Evolutionary conservation across 805 yeast species (phyloP).

Genomic region (Myxozyma vanderwaltii): DNA sequence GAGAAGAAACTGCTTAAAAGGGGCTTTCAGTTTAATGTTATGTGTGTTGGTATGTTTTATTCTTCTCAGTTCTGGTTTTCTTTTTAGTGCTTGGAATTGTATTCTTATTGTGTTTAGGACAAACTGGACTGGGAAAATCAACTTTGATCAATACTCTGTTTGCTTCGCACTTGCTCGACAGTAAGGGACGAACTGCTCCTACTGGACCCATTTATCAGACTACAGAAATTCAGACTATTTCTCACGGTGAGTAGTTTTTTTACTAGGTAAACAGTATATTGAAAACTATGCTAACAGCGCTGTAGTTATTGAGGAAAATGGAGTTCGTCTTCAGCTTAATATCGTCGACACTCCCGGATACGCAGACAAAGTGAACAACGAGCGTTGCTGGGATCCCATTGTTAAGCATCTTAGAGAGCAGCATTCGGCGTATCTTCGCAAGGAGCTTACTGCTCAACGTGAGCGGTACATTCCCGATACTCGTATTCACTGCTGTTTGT

Average conservation of each 20-base stretch:
- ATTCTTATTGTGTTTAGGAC: too few relatives aligned
- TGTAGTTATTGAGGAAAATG: constrained; percentile 70
- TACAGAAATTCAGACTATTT: constrained; percentile 37
- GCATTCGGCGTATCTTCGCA: constrained; percentile 85
- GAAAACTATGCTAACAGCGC: not conserved
- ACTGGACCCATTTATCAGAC: constrained; percentile 81
- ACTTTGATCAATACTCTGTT: constrained; percentile 90
- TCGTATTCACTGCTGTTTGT: constrained; percentile 89
- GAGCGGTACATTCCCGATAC: constrained; percentile 74
- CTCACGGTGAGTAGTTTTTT: constrained; percentile 33
- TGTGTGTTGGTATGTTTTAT: constrained; percentile 68
- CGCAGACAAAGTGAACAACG: constrained; percentile 84
- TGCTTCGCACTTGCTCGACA: constrained; percentile 72
- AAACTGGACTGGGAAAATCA: constrained; percentile 91
- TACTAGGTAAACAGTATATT: not conserved
- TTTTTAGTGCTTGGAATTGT: not conserved
- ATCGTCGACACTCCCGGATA: constrained; percentile 97
- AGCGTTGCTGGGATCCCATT: constrained; percentile 84
- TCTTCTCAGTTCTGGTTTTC: not conserved
- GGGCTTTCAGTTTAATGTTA: constrained; percentile 91
- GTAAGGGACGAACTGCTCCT: constrained; percentile 69
- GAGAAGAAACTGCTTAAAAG: constrained; percentile 87
- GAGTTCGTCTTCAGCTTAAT: constrained; percentile 80
- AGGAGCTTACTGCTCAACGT: constrained; percentile 83
- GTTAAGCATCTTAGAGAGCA: constrained; percentile 85